Evolutionary conservation across 805 yeast genomes (phyloP).

Genomic region (Schwanniomyces occidentalis): DNA sequence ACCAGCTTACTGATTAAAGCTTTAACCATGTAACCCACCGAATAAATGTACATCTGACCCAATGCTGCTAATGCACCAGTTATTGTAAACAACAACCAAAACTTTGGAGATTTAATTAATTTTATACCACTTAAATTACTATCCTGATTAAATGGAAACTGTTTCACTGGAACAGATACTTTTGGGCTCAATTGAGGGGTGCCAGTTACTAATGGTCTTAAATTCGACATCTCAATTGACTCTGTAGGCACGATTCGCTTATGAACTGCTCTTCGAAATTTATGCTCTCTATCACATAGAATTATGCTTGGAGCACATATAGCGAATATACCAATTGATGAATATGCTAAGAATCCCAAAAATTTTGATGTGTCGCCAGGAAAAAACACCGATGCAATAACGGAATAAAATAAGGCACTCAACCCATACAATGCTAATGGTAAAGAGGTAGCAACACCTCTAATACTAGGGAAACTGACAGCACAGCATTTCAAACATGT

Average conservation of each 20-base stretch:
- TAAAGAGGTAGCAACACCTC: constrained; percentile 75
- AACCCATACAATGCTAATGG: constrained; percentile 77
- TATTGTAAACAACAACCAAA: constrained; percentile 40
- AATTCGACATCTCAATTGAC: constrained; percentile 10
- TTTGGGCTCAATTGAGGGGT: constrained; percentile 2
- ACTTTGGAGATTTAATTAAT: constrained; percentile 23
- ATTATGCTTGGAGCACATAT: constrained; percentile 51
- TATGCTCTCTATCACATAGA: constrained; percentile 37
- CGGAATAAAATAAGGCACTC: constrained; percentile 68
- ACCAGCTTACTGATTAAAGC: constrained; percentile 27
- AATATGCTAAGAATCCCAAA: constrained; percentile 45
- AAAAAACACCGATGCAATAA: constrained; percentile 50
- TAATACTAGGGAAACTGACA: constrained; percentile 58
- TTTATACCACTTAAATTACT: constrained; percentile 14
- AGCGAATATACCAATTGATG: constrained; percentile 41
- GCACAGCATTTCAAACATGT: constrained; percentile 76
- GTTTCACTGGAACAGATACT: not conserved
- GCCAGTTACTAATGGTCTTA: constrained; percentile 2
- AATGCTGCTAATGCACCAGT: constrained; percentile 42
- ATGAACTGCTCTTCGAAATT: constrained; percentile 7
- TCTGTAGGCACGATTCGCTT: constrained; percentile 7
- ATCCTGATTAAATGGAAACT: not conserved
- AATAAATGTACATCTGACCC: constrained; percentile 50
- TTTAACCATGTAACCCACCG: constrained; percentile 47
- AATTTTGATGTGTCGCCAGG: constrained; percentile 61